Base-by-base conservation (phyloP, 805 yeast species). In the Lachancea thermotolerans region DNA sequence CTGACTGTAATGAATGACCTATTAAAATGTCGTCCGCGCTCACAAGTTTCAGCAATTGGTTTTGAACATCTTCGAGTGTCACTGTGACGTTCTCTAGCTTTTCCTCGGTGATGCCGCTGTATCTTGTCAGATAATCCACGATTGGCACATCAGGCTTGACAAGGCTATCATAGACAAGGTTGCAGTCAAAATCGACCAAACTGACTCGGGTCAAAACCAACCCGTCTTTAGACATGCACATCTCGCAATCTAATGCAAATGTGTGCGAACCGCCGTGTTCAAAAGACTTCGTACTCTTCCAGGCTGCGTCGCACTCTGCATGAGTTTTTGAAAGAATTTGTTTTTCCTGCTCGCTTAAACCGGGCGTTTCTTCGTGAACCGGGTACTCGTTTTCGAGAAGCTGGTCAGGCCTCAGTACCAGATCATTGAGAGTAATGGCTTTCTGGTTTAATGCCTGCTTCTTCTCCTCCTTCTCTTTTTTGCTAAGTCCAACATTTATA, bases 241-340 rank as follows among this genome's bases (percentile, higher is more conserved):
- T 93, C 65, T 91, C 99, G 70, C 99, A 93, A 65, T 91, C 99
- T 15, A 93, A 52, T 0, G 95, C 93, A 66, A 78, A 87, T 0
- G 84, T 77, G 46, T 72, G 79, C 0, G 84, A 74, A 0, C 81
- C 82, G 9, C 71, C 79, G 49, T 78, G 81, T 1, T 74, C 76
- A 49, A 78, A 75, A 1, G 57, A 45, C 11, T 34, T 51, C 0
- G 95, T 83, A 36, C 77, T 77, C 1, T 68, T 72, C 81, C 84
- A 84, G 4, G 28, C 35, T 14, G 29, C 21, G 17, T 47, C 44
- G 17, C 46, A 49, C 9, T 28, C 39, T 9, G 29, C 11, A 9
- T 37, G 39, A 2, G 41, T 45, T n/a, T 44, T 39, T 10, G 47
- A 41, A 11, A 42, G 32, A 5, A 45, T 54, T n/a, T 50, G 48